Conservation (phyloP, 345 rosid genomes). For the Gossypium thurberi region DNA sequence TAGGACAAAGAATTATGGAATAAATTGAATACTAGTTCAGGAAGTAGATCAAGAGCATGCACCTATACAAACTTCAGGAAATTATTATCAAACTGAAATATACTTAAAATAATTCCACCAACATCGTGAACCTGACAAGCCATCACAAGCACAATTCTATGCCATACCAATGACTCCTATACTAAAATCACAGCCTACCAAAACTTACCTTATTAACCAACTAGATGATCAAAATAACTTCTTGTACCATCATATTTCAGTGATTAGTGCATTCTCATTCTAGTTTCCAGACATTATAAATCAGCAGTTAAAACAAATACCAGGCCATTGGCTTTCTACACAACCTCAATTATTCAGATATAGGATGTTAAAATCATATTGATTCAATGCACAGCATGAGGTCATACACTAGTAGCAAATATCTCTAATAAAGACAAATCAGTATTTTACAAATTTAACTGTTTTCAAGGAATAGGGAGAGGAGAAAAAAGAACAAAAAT, state of each 20-base stretch:
- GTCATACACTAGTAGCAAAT: neutral
- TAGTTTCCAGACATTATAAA: neutral
- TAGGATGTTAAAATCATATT: slow-evolving; percentile 1
- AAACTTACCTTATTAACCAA: neutral
- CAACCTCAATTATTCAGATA: neutral
- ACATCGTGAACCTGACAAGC: neutral
- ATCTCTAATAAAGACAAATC: neutral
- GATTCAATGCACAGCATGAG: neutral
- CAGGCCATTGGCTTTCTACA: neutral
- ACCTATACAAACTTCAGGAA: slow-evolving; percentile 8
- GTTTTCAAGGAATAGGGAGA: neutral
- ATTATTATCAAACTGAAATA: neutral
- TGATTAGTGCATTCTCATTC: neutral
- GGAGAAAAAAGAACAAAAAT: neutral
- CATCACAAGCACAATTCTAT: neutral
- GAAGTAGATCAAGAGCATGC: neutral
- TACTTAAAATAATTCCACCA: neutral
- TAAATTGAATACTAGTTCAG: neutral
- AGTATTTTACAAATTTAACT: neutral
- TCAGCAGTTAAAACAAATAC: neutral
- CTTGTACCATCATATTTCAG: neutral
- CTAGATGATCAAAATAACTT: neutral
- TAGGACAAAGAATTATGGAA: neutral
- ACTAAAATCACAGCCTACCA: neutral
- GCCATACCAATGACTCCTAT: neutral